These are phyloP conservation scores for Cyclotella baltica DNA, from an alignment of 108 stramenopile genomes.

Conservation along the genomic window DNA sequence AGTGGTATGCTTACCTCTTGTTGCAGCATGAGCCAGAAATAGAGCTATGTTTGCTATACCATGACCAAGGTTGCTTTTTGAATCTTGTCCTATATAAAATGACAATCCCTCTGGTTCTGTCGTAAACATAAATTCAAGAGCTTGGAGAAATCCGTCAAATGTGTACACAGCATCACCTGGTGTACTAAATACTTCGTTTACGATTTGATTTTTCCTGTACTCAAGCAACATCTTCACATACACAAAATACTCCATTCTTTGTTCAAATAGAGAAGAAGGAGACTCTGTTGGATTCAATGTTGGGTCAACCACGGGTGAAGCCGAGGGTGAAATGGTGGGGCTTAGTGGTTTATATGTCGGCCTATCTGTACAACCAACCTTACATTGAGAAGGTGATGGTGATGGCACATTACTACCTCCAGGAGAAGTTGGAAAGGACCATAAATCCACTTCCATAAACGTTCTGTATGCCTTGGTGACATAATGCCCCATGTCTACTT, in stretches of 20 bases:
- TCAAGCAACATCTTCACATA: conserved; percentile 17
- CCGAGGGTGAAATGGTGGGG: conserved; percentile 30
- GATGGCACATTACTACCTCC: conserved; percentile 38
- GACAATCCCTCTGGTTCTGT: conserved; percentile 16
- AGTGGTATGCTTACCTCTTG: conserved; percentile 11
- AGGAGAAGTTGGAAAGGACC: conserved; percentile 16
- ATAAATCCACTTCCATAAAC: conserved; percentile 23
- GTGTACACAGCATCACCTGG: conserved; percentile 27
- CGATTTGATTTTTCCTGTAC: conserved; percentile 16
- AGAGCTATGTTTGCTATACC: conserved; percentile 34
- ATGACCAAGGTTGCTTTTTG: conserved; percentile 10
- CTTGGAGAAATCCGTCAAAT: conserved; percentile 42
- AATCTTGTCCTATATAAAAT: conserved; percentile 36
- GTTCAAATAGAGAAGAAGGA: conserved; percentile 11
- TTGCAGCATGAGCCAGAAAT: conserved; percentile 30
- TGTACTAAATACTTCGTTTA: conserved; percentile 29
- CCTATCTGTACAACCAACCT: conserved; percentile 12
- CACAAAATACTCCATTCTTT: conserved; percentile 1
- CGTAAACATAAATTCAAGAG: conserved; percentile 29
- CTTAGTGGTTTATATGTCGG: conserved; percentile 19
- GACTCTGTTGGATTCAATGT: conserved; percentile 14
- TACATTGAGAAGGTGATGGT: conserved; percentile 35
- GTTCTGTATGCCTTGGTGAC: conserved; percentile 41
- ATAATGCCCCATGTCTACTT: background rate
- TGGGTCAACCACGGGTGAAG: conserved; percentile 13